Evolutionary conservation across 2,329 filamentous ascomycete genomes (phyloP), one percentile per base, ranked within the genome.

Genomic region (Colletotrichum trifolii): DNA sequence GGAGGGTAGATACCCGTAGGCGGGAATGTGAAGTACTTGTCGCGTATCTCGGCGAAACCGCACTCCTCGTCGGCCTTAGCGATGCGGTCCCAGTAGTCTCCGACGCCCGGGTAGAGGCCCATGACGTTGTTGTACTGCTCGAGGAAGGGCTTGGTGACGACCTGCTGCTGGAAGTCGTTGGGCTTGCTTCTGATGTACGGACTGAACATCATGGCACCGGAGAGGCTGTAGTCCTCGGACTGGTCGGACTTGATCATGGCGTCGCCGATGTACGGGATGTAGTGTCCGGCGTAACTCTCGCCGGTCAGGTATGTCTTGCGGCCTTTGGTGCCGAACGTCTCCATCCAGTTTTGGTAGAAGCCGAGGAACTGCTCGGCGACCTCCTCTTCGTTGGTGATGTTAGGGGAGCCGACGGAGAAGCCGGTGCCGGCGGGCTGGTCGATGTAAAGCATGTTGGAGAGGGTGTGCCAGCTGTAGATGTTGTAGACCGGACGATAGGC

Each of bases 271-370:
- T 92, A 93, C 0, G 91, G 90, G 2, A 90, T 86, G 70, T 89
- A 91, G 69, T 80, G 77, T 9, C 91, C 91, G 0, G 86, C 90
- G 70, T 91, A 93, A 0, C 85, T 89, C 75, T 92, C 91, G 8
- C 91, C 92, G 0, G 90, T 84, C 64, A 96, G 85, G 74, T 90
- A 94, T 11, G 93, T 84, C 69, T 91, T 91, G 70, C 85, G 87
- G n/a, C 85, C 83, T n/a, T 91, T 83, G 70, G 92, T 81, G 15
- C 77, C 81, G 69, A 94, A 94, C 0, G 88, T 88, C 43, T 91
- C 81, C 65, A 93, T 79, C 70, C 93, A 94, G 78, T 92, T 93
- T 79, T 90, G 89, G 83, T 89, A 94, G 78, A 93, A 96, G 52
- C 90, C 90, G 10, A 91, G 81, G 74, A 95, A 93, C 70, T 94